A percentile compares a stretch with the other conserved stretches of the same genome.
These are phyloP conservation scores for Ampelocalamus luodianensis DNA, from an alignment of 176 grass and related monocot genomes.

Conservation along the genomic window DNA sequence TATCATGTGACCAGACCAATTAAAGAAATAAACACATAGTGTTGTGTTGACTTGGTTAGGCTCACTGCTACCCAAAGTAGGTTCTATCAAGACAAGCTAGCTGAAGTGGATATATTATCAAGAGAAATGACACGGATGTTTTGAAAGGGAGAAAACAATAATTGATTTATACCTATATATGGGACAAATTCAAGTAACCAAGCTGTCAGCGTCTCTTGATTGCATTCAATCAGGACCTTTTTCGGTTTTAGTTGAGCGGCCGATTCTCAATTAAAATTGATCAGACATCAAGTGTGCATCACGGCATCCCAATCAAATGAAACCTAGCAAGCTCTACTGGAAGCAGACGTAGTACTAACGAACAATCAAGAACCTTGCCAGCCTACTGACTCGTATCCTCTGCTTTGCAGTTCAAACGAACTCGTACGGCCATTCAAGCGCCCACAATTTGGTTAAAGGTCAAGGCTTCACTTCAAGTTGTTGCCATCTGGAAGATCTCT, in stretches of 20 bases:
- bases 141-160: too few species aligned
- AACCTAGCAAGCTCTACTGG: conserved; percentile 18
- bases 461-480: too few species aligned
- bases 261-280: background rate
- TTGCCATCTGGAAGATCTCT: too few species aligned
- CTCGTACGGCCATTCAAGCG: too few species aligned
- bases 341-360: too few species aligned
- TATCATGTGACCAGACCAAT: background rate
- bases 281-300: background rate
- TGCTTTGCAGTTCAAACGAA: too few species aligned
- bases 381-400: background rate
- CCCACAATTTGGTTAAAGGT: too few species aligned
- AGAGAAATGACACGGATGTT: too few species aligned
- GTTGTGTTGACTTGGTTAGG: background rate
- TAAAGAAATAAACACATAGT: background rate
- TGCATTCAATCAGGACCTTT: background rate
- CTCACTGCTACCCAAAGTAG: background rate
- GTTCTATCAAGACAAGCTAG: background rate
- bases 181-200: background rate
- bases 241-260: background rate
- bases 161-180: background rate
- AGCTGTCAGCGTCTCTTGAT: background rate
- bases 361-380: too few species aligned
- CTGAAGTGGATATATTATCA: too few species aligned
- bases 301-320: background rate